These are phyloP conservation scores for Pseudozyma hubeiensis DNA, from an alignment of 1,284 basidiomycete species.

Conservation along the genomic window DNA sequence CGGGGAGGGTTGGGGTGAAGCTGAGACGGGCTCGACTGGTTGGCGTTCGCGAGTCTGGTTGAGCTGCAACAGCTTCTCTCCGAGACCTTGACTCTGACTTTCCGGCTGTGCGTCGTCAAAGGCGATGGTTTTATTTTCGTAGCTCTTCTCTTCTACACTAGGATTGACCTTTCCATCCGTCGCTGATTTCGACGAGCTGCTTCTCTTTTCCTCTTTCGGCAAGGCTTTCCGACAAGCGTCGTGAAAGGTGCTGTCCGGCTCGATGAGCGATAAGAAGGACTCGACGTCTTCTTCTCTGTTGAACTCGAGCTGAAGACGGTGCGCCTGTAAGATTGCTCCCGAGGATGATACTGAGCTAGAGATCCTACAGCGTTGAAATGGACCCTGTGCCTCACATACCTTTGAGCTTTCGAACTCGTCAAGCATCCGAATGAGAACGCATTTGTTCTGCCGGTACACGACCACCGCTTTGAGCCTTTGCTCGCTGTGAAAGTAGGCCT, in stretches of 20 bases:
- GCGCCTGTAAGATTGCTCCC: slow-evolving; percentile 4
- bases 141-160: neutral
- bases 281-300: slow-evolving; percentile 20
- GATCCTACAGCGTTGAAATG: neutral
- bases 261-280: slow-evolving; percentile 29
- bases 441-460: slow-evolving; percentile 12
- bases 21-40: neutral
- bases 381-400: slow-evolving; percentile 15
- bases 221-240: neutral
- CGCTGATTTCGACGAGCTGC: neutral
- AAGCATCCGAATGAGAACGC: slow-evolving; percentile 24
- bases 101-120: neutral
- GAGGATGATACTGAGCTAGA: neutral
- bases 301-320: slow-evolving; percentile 35
- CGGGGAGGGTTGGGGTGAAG: neutral
- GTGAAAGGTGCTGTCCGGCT: slow-evolving; percentile 7
- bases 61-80: slow-evolving; percentile 20
- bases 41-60: slow-evolving; percentile 1
- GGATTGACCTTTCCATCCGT: neutral
- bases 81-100: slow-evolving; percentile 15
- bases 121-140: neutral
- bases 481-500: slow-evolving; percentile 18
- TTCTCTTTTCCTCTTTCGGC: neutral
- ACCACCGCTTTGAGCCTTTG: slow-evolving; percentile 20
- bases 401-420: slow-evolving; percentile 17